Evolutionary conservation across 2,329 filamentous ascomycete genomes (phyloP), one percentile per base, ranked within the genome.

Genomic region (Hymenoscyphus linearis): DNA sequence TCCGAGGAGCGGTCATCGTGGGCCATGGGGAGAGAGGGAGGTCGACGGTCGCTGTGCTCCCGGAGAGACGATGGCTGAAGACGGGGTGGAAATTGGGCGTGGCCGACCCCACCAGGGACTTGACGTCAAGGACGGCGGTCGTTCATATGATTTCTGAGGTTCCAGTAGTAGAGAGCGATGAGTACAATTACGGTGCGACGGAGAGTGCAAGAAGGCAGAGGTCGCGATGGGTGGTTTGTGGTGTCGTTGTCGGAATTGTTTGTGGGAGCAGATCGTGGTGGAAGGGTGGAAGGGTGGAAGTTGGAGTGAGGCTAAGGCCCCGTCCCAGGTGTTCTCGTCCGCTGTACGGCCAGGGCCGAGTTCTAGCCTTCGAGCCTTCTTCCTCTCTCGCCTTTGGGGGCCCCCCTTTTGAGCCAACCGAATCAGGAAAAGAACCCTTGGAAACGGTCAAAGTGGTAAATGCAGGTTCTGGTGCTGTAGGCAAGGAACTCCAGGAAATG

Each of bases 81-180:
- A 40, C 52, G 61, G 31, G 47, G 60, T 57, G 54, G 58, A 63
- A 53, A 44, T 60, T 60, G 59, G 27, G 9, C 4, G 44, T 47
- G n/a, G 44, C 58, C 62, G 58, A 62, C 64, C 54, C 59, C 59
- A 57, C 59, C 59, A 60, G 56, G 57, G 47, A 59, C 60, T 65
- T 62, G 65, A 65, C 62, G 64, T 65, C 59, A 58, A 59, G 65
- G 47, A 37, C 18, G 59, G 47, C 53, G 53, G 52, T 53, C 61
- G 64, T 44, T 60, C 64, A 67, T 67, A 40, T 55, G 60, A 59
- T 52, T 35, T 31, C n/a, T 55, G 52, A 31, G 27, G 27, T 5
- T 50, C 4, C 27, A n/a, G 9, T 12, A 3, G 44, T n/a, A 9
- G 44, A n/a, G 44, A 47, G 44, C 44, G 44, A 47, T 47, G 5